phyloP scores from a whole-genome alignment of 805 yeast genomes.

The Yarrowia deformans region DNA sequence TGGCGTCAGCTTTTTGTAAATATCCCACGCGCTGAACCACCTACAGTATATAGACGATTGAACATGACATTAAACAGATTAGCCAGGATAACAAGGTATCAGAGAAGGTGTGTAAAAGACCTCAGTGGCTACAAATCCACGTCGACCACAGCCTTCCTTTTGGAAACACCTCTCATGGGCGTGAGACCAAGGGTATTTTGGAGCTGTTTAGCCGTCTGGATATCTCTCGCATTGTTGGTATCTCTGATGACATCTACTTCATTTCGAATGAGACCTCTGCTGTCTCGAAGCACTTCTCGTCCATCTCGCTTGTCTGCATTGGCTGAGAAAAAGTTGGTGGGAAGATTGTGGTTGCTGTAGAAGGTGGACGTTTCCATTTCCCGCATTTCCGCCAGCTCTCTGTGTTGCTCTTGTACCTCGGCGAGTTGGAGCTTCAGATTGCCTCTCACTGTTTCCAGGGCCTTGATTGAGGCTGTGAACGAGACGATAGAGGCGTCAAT shows the following conservation, averaged over 20 bases:
- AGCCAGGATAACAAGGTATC: no score
- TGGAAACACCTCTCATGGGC: neutral
- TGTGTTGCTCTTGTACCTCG: neutral
- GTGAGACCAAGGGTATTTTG: neutral
- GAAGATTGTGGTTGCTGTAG: neutral
- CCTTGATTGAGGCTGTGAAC: neutral
- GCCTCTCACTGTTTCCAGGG: neutral
- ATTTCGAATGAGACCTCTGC: neutral
- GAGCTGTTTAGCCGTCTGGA: neutral
- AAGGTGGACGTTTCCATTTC: neutral
- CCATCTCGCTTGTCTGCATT: neutral
- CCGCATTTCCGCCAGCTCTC: neutral
- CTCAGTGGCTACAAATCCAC: neutral
- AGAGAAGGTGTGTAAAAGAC: no score
- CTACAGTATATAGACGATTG: neutral
- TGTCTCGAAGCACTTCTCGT: neutral
- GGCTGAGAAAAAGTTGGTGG: neutral
- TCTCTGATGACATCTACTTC: neutral
- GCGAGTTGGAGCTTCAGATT: neutral
- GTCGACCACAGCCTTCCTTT: neutral
- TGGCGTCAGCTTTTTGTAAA: constrained; percentile 64
- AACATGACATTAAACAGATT: neutral
- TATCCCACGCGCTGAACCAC: neutral
- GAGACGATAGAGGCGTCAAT: neutral
- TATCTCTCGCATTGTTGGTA: neutral